A percentile compares a stretch with the other conserved stretches of the same genome.
These are phyloP conservation scores for Comarum palustre DNA, from an alignment of 306 rosid genomes.

Conservation along the genomic window DNA sequence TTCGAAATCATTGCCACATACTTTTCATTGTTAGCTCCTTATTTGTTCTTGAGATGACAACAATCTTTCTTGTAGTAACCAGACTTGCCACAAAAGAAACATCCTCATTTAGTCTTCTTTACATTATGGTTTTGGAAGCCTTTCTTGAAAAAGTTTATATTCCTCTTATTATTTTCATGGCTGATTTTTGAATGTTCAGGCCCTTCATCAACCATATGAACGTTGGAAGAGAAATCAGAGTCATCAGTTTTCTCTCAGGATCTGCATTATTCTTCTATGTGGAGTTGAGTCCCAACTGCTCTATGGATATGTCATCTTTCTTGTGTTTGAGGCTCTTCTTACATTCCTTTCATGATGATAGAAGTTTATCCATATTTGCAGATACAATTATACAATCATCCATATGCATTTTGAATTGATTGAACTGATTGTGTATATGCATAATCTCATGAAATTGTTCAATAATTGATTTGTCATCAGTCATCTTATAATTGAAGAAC, in stretches of 20 bases:
- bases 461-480: too few species aligned
- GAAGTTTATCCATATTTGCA: constrained; percentile 4
- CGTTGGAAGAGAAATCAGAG: too few species aligned
- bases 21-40: background rate
- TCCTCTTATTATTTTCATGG: background rate
- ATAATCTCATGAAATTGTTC: too few species aligned
- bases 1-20: background rate
- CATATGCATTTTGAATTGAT: background rate
- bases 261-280: background rate
- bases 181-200: background rate
- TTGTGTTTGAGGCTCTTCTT: constrained; percentile 1
- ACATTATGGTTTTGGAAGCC: background rate
- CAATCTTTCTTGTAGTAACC: too few species aligned
- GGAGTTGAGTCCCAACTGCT: background rate
- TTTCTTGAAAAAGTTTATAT: background rate
- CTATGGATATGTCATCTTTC: constrained; percentile 7
- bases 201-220: background rate
- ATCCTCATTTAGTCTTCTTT: background rate
- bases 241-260: background rate
- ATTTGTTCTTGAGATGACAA: background rate
- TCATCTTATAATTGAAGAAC: too few species aligned
- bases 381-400: background rate
- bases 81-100: background rate
- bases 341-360: constrained; percentile 7
- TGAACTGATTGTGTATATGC: too few species aligned